Evolutionary conservation across 2,329 filamentous ascomycete species (phyloP).

Genomic region (Hawksworthiomyces lignivorus): DNA sequence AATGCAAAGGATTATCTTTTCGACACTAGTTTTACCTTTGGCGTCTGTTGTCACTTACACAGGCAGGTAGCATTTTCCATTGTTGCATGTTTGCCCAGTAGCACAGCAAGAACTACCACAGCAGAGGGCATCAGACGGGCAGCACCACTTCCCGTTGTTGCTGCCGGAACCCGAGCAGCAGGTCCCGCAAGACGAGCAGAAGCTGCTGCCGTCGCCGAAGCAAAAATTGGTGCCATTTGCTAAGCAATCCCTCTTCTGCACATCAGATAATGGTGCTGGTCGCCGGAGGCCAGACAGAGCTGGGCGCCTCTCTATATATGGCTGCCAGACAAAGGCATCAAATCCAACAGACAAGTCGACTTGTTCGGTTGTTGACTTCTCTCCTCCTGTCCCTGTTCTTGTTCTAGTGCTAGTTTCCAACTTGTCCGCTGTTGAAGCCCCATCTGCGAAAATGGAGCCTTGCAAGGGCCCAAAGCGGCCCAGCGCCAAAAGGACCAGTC

Average conservation of each 20-base stretch:
- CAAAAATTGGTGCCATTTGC: slow-evolving; percentile 27
- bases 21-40: neutral
- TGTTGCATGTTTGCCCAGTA: slow-evolving; percentile 22
- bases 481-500: slow-evolving; percentile 10
- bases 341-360: no score
- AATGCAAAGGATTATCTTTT: neutral
- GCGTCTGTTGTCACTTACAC: slow-evolving; percentile 7
- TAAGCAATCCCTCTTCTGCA: slow-evolving; percentile 21
- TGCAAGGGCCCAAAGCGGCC: slow-evolving; percentile 1
- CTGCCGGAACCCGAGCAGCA: slow-evolving; percentile 19
- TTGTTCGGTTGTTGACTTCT: no score
- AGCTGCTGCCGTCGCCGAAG: slow-evolving; percentile 21
- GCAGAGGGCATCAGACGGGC: slow-evolving; percentile 19
- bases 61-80: slow-evolving; percentile 20
- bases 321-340: slow-evolving; percentile 8
- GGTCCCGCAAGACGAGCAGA: slow-evolving; percentile 22
- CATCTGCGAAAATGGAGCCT: no score
- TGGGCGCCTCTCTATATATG: slow-evolving; percentile 13
- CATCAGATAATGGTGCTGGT: slow-evolving; percentile 9
- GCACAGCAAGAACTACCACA: slow-evolving; percentile 25
- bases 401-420: no score
- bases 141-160: slow-evolving; percentile 19
- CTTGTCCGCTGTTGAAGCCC: no score
- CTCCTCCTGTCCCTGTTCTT: no score
- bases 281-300: slow-evolving; percentile 15